These are phyloP conservation scores for Cerioporus squamosus DNA, from an alignment of 1,284 basidiomycete species.

Conservation along the genomic window DNA sequence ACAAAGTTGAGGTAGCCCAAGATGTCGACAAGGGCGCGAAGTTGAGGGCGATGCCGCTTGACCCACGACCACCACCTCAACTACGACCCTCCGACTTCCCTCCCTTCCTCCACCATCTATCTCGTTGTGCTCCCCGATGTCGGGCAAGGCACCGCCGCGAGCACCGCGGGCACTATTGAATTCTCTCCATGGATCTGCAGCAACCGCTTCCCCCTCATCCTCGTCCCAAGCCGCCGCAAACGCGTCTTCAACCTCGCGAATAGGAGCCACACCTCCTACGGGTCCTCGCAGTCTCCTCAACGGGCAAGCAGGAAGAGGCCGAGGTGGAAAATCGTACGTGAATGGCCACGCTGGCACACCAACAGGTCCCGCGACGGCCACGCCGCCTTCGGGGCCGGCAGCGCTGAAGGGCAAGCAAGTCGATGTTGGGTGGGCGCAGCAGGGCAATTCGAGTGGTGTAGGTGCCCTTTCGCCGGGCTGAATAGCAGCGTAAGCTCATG, in stretches of 20 bases:
- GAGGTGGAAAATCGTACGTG: slow-evolving; percentile 33
- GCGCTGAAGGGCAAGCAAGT: slow-evolving; percentile 40
- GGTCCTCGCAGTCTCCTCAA: slow-evolving; percentile 60
- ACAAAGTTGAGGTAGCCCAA: slow-evolving; percentile 23
- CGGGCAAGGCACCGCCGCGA: slow-evolving; percentile 74
- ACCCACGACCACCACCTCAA: slow-evolving; percentile 29
- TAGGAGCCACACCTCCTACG: slow-evolving; percentile 57
- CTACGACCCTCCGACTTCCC: slow-evolving; percentile 14
- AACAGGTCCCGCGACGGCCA: slow-evolving; percentile 27
- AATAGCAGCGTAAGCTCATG: slow-evolving; percentile 30
- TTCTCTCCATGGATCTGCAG: slow-evolving; percentile 39
- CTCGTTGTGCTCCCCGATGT: slow-evolving; percentile 46
- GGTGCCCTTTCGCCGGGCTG: slow-evolving; percentile 24
- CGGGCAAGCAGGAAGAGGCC: slow-evolving; percentile 30
- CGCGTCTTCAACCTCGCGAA: slow-evolving; percentile 40
- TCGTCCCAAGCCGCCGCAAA: slow-evolving; percentile 30
- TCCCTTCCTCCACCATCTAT: slow-evolving; percentile 16
- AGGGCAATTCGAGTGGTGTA: slow-evolving; percentile 27
- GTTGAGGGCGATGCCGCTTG: slow-evolving; percentile 29
- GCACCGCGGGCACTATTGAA: slow-evolving; percentile 70
- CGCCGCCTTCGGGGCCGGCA: slow-evolving; percentile 35
- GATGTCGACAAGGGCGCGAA: slow-evolving; percentile 26
- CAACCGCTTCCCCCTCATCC: slow-evolving; percentile 17
- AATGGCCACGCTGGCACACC: slow-evolving; percentile 34
- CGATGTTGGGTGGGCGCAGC: slow-evolving; percentile 26